phyloP scores from a whole-genome alignment of 345 rosid genomes.

The Euphorbia peplus region DNA sequence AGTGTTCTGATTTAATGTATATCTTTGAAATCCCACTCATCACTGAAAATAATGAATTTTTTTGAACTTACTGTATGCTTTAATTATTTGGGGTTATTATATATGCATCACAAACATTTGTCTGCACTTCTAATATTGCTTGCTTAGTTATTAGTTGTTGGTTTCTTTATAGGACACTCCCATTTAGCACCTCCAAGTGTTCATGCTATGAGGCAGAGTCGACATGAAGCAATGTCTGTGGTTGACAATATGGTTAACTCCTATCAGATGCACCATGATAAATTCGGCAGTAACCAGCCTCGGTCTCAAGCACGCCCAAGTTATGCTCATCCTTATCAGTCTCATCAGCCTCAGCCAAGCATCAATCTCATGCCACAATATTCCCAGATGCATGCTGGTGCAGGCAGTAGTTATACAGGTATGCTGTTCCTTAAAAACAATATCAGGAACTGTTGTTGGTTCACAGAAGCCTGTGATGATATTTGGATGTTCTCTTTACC shows the following conservation, averaged over 20 bases:
- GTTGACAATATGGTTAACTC: slow-evolving; percentile 7
- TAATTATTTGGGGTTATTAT: background rate
- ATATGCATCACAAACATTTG: background rate
- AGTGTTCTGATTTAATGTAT: background rate
- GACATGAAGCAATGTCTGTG: slow-evolving; percentile 16
- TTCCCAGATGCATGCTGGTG: slow-evolving; percentile 15
- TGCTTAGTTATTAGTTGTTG: background rate
- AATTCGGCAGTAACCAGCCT: slow-evolving; percentile 2
- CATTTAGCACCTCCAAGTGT: slow-evolving; percentile 2
- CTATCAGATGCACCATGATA: slow-evolving; percentile 18
- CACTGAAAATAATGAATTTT: background rate
- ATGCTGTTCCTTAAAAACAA: slow-evolving; percentile 2
- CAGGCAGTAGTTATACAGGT: slow-evolving; percentile 25
- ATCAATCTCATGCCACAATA: slow-evolving; percentile 1
- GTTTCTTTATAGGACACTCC: slow-evolving; percentile 7
- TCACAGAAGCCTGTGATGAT: background rate
- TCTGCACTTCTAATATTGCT: background rate
- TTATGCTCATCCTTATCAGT: slow-evolving; percentile 10
- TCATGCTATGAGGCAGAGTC: slow-evolving; percentile 18
- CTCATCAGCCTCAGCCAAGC: slow-evolving; percentile 15
- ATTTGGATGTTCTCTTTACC: background rate
- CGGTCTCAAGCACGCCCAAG: slow-evolving; percentile 17
- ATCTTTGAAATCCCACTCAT: background rate
- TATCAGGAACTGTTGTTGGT: background rate
- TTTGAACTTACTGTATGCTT: background rate